A percentile compares a stretch with the other conserved stretches of the same genome.
Evolutionary conservation across 2,329 filamentous ascomycete genomes (phyloP).

Genomic region (Thielaviopsis euricoi): DNA sequence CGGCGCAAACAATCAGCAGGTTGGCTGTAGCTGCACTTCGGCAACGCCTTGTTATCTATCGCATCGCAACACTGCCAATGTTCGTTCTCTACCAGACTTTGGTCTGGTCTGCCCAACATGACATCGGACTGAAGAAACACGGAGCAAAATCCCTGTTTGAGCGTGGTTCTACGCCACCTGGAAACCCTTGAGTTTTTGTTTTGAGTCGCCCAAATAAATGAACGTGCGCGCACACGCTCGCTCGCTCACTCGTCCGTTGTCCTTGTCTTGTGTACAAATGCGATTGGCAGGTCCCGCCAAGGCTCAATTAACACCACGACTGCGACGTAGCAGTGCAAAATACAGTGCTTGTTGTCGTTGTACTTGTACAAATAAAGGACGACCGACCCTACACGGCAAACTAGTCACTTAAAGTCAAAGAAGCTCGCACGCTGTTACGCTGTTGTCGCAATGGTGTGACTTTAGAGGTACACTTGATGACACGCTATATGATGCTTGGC

Average conservation of each 20-base stretch:
- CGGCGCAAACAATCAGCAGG: no score
- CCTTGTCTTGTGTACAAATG: no score
- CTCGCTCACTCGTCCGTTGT: no score
- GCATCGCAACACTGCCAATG: no score
- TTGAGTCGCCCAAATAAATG: neutral
- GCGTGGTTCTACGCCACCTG: neutral
- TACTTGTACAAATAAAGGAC: neutral
- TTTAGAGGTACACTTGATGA: neutral
- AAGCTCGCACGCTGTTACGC: neutral
- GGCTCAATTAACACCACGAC: neutral
- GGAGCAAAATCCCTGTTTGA: neutral
- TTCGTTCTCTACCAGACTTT: no score
- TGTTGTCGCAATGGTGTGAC: neutral
- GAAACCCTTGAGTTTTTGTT: neutral
- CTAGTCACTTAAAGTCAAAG: neutral
- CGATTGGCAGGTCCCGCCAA: no score
- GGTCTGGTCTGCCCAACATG: neutral
- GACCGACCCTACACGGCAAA: no score
- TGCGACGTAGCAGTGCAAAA: neutral
- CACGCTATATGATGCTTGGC: neutral
- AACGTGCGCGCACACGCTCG: neutral
- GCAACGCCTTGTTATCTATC: no score
- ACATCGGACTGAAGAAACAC: neutral
- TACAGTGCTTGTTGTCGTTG: no score
- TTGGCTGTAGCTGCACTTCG: no score